Base-by-base conservation (phyloP, 768 basidiomycete species). In the Cyathus striatus region DNA sequence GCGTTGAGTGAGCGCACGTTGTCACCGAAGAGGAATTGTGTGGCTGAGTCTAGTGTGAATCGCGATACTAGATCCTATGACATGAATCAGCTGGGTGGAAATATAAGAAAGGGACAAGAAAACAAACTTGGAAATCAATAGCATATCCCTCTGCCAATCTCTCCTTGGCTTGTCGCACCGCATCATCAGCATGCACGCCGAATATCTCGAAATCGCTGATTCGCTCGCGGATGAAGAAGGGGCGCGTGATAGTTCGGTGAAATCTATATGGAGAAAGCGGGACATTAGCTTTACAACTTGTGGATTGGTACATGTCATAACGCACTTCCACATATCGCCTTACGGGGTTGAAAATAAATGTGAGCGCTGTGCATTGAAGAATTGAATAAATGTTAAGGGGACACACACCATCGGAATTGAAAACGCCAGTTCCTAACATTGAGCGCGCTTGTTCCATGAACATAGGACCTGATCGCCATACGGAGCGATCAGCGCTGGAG, bases 321-420 rank as follows among this genome's bases (percentile, higher is more conserved):
- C 52, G 35, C 14, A 79, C 72, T 79, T 82, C 80, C 80, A 82
- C 58, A 70, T 68, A 2, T 78, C 76, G 14, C 73, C 75, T 75
- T n/a, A n/a, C n/a, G n/a, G n/a, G n/a, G n/a, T n/a, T n/a, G n/a
- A n/a, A n/a, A 30, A 5, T 40, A 23, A 21, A 45, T 18, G 20
- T 18, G 14, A 6, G n/a, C 7, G 10, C 30, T 4, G 39, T 30
- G 24, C 48, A 20, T 27, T 1, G 21, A 24, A 13, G 14, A 22
- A 16, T 24, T 5, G 32, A 1, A 21, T 18, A 16, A 35, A 17
- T 25, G n/a, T 51, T 13, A 45, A 30, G 30, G 18, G 5, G 23
- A 6, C 18, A 17, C 6, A 21, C 50, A 71, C 79, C 76, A 51
- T 79, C 77, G 2, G 75, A 68, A 46, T 75, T 79, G 59, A 83